Evolutionary conservation across 2,329 filamentous ascomycete species (phyloP).

Genomic region (Cordyceps cicadae): DNA sequence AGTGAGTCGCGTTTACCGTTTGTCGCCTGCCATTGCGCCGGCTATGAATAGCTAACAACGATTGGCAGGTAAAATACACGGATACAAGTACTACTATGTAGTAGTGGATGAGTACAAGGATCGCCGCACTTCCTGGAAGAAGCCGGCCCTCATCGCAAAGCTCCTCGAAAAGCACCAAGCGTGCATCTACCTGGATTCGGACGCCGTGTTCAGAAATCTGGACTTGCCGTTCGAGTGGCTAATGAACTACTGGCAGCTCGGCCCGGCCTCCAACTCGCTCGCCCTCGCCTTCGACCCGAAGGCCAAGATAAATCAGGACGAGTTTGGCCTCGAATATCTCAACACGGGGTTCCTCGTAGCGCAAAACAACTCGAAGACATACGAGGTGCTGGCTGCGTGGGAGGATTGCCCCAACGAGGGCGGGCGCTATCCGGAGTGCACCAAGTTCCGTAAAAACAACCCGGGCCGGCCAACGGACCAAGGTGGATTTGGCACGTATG

Average conservation of each 20-base stretch:
- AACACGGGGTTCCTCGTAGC: slow-evolving; percentile 48
- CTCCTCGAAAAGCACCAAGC: slow-evolving; percentile 35
- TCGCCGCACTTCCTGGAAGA: slow-evolving; percentile 39
- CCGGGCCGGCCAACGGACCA: slow-evolving; percentile 34
- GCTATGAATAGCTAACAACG: background rate
- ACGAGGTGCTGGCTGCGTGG: slow-evolving; percentile 42
- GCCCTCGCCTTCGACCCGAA: slow-evolving; percentile 34
- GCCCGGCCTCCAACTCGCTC: slow-evolving; percentile 31
- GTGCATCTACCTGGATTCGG: slow-evolving; percentile 37
- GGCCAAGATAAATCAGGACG: slow-evolving; percentile 30
- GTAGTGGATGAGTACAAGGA: slow-evolving; percentile 30
- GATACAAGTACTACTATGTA: slow-evolving; percentile 40
- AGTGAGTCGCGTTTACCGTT: slow-evolving; percentile 19
- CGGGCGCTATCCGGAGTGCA: slow-evolving; percentile 30
- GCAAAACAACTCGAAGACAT: slow-evolving; percentile 40
- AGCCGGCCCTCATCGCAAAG: slow-evolving; percentile 33
- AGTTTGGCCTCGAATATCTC: slow-evolving; percentile 32
- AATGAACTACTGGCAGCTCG: slow-evolving; percentile 38
- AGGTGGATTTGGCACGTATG: slow-evolving; percentile 35
- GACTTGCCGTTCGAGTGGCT: slow-evolving; percentile 39
- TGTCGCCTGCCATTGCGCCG: no score
- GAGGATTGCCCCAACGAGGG: slow-evolving; percentile 32
- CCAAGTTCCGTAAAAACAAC: slow-evolving; percentile 27
- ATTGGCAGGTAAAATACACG: slow-evolving; percentile 33
- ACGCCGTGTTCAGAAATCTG: slow-evolving; percentile 35